Percentiles rank a stretch among this genome's conserved stretches.
Evolutionary conservation across 2,329 filamentous ascomycete genomes (phyloP).

Genomic region (Epichloe festucae): DNA sequence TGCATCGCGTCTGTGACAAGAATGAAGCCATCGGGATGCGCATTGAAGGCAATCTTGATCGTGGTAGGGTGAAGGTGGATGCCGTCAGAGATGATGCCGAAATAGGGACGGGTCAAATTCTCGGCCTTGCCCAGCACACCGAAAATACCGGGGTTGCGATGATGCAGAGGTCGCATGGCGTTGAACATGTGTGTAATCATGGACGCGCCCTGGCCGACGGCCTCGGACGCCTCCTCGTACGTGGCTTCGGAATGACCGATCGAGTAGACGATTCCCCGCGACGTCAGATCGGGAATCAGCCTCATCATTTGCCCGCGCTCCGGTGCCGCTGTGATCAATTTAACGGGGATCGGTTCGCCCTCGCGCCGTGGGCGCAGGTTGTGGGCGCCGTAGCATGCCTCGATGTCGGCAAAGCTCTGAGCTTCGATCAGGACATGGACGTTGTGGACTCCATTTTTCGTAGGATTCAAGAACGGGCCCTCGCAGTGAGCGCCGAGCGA

Average conservation of each 20-base stretch:
- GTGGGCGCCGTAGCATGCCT: slow-evolving; percentile 56
- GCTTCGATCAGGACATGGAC: slow-evolving; percentile 55
- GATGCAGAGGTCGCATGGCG: slow-evolving; percentile 80
- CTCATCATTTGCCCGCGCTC: slow-evolving; percentile 60
- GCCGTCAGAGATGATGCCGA: slow-evolving; percentile 81
- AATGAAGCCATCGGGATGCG: slow-evolving; percentile 73
- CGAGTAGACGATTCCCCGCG: slow-evolving; percentile 58
- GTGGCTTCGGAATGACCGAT: slow-evolving; percentile 82
- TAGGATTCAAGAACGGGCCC: slow-evolving; percentile 73
- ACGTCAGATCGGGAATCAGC: slow-evolving; percentile 53
- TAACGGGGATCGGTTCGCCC: slow-evolving; percentile 38
- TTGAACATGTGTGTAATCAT: slow-evolving; percentile 96
- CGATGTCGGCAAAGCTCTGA: slow-evolving; percentile 50
- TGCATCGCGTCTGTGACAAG: slow-evolving; percentile 91
- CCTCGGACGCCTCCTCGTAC: slow-evolving; percentile 65
- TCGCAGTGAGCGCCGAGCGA: slow-evolving; percentile 85
- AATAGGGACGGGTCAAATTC: slow-evolving; percentile 52
- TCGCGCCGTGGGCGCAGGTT: slow-evolving; percentile 41
- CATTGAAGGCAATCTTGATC: slow-evolving; percentile 78
- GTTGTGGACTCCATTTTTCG: slow-evolving; percentile 80
- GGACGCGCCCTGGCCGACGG: slow-evolving; percentile 60
- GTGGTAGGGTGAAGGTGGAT: slow-evolving; percentile 82
- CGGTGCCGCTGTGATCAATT: slow-evolving; percentile 76
- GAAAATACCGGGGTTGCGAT: slow-evolving; percentile 84
- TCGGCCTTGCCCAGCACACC: slow-evolving; percentile 64